Percentiles rank a stretch among this genome's conserved stretches.
Conservation (phyloP, 805 yeast genomes). For the Isabelozyma rhagii region DNA sequence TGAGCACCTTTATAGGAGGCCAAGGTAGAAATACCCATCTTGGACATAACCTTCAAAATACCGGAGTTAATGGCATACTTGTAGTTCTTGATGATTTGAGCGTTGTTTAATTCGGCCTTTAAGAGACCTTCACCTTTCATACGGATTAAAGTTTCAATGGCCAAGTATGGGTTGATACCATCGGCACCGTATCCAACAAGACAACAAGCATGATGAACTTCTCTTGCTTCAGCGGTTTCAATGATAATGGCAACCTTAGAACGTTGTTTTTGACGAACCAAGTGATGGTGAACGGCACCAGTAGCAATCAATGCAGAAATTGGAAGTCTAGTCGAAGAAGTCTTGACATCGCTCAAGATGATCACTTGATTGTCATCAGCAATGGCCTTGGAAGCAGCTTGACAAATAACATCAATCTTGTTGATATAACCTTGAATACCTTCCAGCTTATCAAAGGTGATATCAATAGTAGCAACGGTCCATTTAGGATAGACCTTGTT, state of each 20-base stretch:
- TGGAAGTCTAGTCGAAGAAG: constrained; percentile 64
- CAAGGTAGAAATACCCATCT: constrained; percentile 98
- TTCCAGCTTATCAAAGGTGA: constrained; percentile 78
- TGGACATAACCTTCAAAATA: constrained; percentile 94
- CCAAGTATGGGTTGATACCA: constrained; percentile 91
- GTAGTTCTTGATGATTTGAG: constrained; percentile 69
- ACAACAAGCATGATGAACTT: constrained; percentile 94
- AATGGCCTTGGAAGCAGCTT: constrained; percentile 82
- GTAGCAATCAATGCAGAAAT: constrained; percentile 88
- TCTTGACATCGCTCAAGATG: constrained; percentile 68
- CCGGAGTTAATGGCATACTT: constrained; percentile 86
- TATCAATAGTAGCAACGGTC: constrained; percentile 80
- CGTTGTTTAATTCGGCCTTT: constrained; percentile 52
- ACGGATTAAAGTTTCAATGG: constrained; percentile 81
- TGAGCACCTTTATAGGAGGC: constrained; percentile 99
- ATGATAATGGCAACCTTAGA: constrained; percentile 88
- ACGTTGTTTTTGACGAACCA: constrained; percentile 93
- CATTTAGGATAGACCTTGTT: constrained; percentile 78
- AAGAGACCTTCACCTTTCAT: constrained; percentile 79
- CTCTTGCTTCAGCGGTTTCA: constrained; percentile 97
- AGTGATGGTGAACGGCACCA: constrained; percentile 96
- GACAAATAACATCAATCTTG: constrained; percentile 83
- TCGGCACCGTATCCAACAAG: constrained; percentile 97
- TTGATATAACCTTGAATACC: constrained; percentile 83
- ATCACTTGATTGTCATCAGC: constrained; percentile 71